Evolutionary conservation across 176 grass and related monocot genomes (phyloP).

Genomic region (Oryza rufipogon): DNA sequence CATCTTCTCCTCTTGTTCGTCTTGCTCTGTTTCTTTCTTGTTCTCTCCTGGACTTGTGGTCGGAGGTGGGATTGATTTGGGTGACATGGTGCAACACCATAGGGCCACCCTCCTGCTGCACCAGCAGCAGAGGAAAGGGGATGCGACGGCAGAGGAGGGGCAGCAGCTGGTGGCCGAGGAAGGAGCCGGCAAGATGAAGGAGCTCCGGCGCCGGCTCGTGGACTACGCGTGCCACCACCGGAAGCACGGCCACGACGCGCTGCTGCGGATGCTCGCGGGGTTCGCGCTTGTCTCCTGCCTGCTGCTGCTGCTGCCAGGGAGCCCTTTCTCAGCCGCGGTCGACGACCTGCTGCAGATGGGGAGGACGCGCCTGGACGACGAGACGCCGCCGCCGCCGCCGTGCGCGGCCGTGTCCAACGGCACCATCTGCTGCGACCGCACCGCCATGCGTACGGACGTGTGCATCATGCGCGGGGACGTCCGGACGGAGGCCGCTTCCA

Average conservation of each 20-base stretch:
- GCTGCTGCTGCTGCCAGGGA: conserved; percentile 28
- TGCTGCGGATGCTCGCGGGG: conserved; percentile 33
- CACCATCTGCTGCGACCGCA: conserved; percentile 63
- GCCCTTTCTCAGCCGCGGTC: conserved; percentile 42
- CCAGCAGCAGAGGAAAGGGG: conserved; percentile 10
- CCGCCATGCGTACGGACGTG: conserved; percentile 43
- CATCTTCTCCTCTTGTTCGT: background rate
- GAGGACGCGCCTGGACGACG: background rate
- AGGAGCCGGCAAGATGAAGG: conserved; percentile 25
- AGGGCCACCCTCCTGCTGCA: conserved; percentile 39
- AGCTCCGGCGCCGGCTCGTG: conserved; percentile 19
- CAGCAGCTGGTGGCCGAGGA: background rate
- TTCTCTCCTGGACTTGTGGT: background rate
- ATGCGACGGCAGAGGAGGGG: background rate
- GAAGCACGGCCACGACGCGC: conserved; percentile 49
- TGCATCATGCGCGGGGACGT: conserved; percentile 63
- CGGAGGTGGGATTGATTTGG: background rate
- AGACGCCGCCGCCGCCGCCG: background rate
- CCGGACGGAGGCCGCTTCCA: conserved; percentile 40
- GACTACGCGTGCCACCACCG: conserved; percentile 49
- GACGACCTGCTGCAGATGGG: conserved; percentile 50
- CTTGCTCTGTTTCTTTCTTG: background rate
- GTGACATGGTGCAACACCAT: conserved; percentile 57
- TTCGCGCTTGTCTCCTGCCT: conserved; percentile 45
- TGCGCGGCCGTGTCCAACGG: conserved; percentile 26